Base-by-base conservation (phyloP, 139 green algal species). In the Picochlorum costavermella region DNA sequence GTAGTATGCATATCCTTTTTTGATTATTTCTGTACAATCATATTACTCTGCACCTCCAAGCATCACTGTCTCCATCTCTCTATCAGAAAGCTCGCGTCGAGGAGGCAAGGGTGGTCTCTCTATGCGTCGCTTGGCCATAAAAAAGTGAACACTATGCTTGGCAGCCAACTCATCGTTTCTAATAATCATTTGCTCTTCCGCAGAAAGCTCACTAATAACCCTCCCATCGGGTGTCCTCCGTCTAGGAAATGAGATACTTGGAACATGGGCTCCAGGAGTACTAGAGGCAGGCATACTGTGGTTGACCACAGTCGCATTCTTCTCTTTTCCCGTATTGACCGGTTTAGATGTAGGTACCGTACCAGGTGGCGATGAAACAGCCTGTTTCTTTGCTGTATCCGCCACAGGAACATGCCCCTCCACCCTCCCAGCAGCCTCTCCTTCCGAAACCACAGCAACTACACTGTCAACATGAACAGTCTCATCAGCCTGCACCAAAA, bases 11-110 rank as follows among this genome's bases (percentile, higher is more conserved):
- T 9, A 53, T 26, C 46, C 0, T 5, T 23, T 28, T 53, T 14
- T 53, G 10, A 49, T 20, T 53, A 53, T 53, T 53, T 53, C 46
- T 53, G n/a, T 53, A 53, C 12, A 11, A 53, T 53, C 5, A 20
- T 53, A 33, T 31, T 30, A 59, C 43, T 77, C 71, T 5, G 75
- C 77, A 5, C 77, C 77, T 12, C 77, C 77, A 49, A 84, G 55
- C 63, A 83, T 77, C 48, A 84, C 83, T 2, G 51, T 46, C 8
- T 84, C 77, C 45, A 84, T 77, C 9, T 84, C 77, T 6, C 45
- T 25, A 5, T 82, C 71, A 8, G 16, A 63, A n/a, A 84, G 49
- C 11, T 75, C 74, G 20, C 55, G 16, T n/a, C 30, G 23, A 14
- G 30, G 30, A 49, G 50, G n/a, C 17, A 48, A 25, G 9, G 48